phyloP scores from a whole-genome alignment of 2,329 filamentous ascomycete genomes.

The Aaosphaeria arxii region DNA sequence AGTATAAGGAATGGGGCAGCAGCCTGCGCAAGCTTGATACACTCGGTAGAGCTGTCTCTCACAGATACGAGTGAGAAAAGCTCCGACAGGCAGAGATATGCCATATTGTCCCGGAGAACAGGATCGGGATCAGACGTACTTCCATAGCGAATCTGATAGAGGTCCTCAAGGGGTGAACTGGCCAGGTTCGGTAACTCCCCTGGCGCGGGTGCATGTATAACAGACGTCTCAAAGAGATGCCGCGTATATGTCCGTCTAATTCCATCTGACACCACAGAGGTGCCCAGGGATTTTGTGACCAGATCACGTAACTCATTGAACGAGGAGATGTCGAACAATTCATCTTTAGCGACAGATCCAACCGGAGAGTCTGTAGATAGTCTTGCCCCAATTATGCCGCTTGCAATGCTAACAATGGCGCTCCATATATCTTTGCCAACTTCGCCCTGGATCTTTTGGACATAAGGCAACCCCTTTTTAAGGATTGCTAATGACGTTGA shows the following conservation, averaged over 20 bases:
- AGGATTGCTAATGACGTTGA: constrained; percentile 67
- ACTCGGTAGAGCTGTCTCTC: constrained; percentile 43
- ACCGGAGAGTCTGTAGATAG: constrained; percentile 34
- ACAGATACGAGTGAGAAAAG: constrained; percentile 56
- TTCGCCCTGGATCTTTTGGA: constrained; percentile 36
- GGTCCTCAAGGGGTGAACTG: constrained; percentile 53
- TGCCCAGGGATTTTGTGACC: constrained; percentile 71
- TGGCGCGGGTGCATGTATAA: constrained; percentile 70
- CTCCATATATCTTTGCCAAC: constrained; percentile 60
- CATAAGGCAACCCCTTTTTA: constrained; percentile 58
- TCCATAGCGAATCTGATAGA: constrained; percentile 67
- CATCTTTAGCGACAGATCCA: constrained; percentile 53
- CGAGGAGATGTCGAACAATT: constrained; percentile 75
- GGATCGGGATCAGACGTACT: constrained; percentile 68
- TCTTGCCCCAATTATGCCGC: constrained; percentile 37
- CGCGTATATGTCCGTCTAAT: constrained; percentile 69
- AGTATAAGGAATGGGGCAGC: constrained; percentile 80
- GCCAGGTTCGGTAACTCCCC: constrained; percentile 55
- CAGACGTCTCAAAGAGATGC: constrained; percentile 76
- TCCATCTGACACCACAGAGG: constrained; percentile 61
- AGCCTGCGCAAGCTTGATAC: constrained; percentile 66
- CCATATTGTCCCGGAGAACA: constrained; percentile 66
- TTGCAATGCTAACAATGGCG: constrained; percentile 37
- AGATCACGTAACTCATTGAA: constrained; percentile 69
- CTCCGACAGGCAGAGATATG: constrained; percentile 77